Base-by-base conservation (phyloP, 2,329 filamentous ascomycete genomes). In the Aspergillus sclerotialis region DNA sequence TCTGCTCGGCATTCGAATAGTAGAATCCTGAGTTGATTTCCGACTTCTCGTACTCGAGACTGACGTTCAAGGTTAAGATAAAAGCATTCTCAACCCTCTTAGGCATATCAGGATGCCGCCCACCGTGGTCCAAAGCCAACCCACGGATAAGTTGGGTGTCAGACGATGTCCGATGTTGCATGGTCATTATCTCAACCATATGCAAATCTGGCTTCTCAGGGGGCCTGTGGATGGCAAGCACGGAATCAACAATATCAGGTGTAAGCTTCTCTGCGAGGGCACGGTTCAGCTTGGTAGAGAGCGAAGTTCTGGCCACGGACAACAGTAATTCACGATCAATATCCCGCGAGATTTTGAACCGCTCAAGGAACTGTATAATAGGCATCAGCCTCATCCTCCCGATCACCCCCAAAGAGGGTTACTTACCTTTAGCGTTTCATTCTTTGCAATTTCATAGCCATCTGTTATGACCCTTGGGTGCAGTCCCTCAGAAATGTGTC, bases 121-220 rank as follows among this genome's bases (percentile, higher is more conserved):
- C 89, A 48, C 92, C 92, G 63, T 98, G 92, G 56, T 98, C 92
- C 41, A 98, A 71, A 7, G 87, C 92, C 38, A 98, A 73, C 40
- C 92, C 92, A 46, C 84, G 80, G 63, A 98, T 95, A 39, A 98
- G 78, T 64, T 94, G 88, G 37, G 92, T 98, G 64, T 98, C 92
- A 19, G 92, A 86, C 39, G 90, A 89, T 33, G 86, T 88, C 50
- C 90, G 84, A 70, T 98, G 92, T 70, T 98, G 92, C 90, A 98
- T 96, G 63, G 94, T 96, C 92, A 98, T 98, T 54, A 98, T 96
- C 68, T 98, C 92, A 48, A 98, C 76, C 92, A 98, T 98, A 72
- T 96, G 90, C 56, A 98, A 67, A 67, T 98, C 92, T 37, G 93
- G 93, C 70, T 96, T 96, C 43, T 78, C 80, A 16, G 86, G 86